Conservation (phyloP, 495 filamentous ascomycete genomes). For the Podospora pseudoanserina region DNA sequence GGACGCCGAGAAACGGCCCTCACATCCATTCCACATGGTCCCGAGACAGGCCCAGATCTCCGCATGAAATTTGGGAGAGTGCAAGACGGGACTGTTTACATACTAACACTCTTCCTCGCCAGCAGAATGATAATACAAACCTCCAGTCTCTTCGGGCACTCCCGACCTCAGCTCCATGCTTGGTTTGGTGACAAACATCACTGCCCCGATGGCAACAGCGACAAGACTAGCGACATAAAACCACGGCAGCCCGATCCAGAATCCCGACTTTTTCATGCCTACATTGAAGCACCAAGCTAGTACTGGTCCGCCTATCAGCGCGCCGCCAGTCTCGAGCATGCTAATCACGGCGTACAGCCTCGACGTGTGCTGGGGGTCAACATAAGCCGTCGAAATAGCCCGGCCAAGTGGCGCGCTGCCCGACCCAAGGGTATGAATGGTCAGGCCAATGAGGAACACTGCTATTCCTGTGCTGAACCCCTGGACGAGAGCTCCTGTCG, state of each 20-base stretch:
- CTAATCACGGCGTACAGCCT: constrained; percentile 55
- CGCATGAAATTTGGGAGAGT: neutral
- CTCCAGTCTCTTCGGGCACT: neutral
- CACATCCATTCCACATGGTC: neutral
- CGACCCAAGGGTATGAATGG: constrained; percentile 53
- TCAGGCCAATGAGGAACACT: constrained; percentile 52
- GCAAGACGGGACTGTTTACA: neutral
- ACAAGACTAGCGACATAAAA: constrained; percentile 49
- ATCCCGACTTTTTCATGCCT: constrained; percentile 47
- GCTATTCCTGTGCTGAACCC: constrained; percentile 44
- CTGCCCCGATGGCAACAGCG: constrained; percentile 35
- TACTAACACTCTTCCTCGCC: neutral
- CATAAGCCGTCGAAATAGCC: constrained; percentile 50
- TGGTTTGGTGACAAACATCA: constrained; percentile 42
- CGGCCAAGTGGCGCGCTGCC: constrained; percentile 42
- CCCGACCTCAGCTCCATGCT: neutral
- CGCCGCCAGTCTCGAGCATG: constrained; percentile 53
- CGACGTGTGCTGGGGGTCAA: constrained; percentile 52
- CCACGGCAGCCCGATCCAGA: constrained; percentile 54
- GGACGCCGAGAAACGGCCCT: neutral
- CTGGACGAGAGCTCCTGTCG: constrained; percentile 24
- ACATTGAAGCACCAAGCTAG: constrained; percentile 53
- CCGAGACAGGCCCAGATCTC: neutral
- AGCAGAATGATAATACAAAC: constrained; percentile 12
- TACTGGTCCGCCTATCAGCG: constrained; percentile 49